Percentiles rank a stretch among this genome's conserved stretches.
Conservation (phyloP, 164 flowering plant species). For the Paratinospora sagittata region DNA sequence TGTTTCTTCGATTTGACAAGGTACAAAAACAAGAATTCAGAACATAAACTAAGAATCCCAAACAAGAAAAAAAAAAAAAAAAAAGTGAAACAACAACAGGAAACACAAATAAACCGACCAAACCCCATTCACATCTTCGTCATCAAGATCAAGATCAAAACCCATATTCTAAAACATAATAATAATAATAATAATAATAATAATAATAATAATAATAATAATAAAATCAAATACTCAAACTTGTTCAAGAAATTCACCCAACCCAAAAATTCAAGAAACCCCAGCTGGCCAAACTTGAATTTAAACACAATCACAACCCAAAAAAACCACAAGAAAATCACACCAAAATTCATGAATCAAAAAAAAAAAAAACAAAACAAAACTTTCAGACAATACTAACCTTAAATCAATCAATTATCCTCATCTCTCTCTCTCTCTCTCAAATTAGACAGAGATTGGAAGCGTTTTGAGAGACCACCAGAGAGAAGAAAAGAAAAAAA, state of each 20-base stretch:
- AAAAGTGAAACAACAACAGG: neutral
- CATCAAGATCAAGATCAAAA: neutral
- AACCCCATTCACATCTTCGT: neutral
- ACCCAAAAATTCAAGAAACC: neutral
- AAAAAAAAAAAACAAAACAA: neutral
- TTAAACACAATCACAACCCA: constrained; percentile 4
- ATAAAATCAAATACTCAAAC: no score
- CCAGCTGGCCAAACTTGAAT: neutral
- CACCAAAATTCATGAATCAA: neutral
- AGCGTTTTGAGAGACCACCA: no score
- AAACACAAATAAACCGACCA: neutral
- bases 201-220: no score
- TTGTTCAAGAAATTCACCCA: no score
- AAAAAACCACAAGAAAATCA: neutral
- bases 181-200: no score
- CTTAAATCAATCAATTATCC: neutral
- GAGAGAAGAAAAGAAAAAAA: no score
- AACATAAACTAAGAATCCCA: neutral
- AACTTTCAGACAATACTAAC: neutral
- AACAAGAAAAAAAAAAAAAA: neutral
- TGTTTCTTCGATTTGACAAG: no score
- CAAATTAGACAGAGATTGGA: no score
- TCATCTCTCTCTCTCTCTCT: constrained; percentile 4
- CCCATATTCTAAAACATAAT: neutral
- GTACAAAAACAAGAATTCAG: neutral